Base-by-base conservation (phyloP, 2,329 filamentous ascomycete species). In the Clarireedia monteithiana region DNA sequence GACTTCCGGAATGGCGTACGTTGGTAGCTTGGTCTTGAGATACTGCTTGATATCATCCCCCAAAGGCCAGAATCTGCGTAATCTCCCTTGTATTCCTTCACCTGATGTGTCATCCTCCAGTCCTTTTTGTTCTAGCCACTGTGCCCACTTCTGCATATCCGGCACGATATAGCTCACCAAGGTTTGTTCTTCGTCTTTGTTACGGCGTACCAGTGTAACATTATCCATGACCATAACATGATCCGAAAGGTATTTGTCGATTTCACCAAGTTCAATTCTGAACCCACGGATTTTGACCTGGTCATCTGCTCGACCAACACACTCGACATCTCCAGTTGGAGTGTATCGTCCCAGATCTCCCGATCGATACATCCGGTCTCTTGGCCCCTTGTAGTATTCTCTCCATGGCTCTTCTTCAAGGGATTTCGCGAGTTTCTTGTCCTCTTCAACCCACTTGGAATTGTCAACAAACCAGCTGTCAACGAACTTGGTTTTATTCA, bases 241-340 rank as follows among this genome's bases (percentile, higher is more conserved):
- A 46, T 84, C 80, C 53, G 83, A 87, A 48, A 96, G 74, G 69
- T 95, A 86, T 44, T 79, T 87, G 70, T 97, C 91, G 63, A 97
- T 96, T 63, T 97, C 94, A 60, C 86, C 87, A 47, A 97, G 83
- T 73, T 99, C 94, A 63, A 99, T 95, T 59, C 92, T 81, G 78
- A 96, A 97, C 1, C 92, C 92, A 58, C 94, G 86, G 62, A 97
- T 92, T 77, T 97, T 99, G 74, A 96, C 89, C 69, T 97, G 92
- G 63, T 86, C 81, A 67, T 97, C 92, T 24, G 84, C 84, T 57
- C 94, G 80, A 23, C 92, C 92, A 9, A 87, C 85, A 67, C 84
- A 88, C 66, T 88, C 86, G 10, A 90, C 86, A 61, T 86, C 84
- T 38, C 88, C 89, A 6, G 73, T 71, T 2, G 79, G 76, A 51